phyloP scores from a whole-genome alignment of 129 eudicot genomes.

The Heracleum sosnowskyi region DNA sequence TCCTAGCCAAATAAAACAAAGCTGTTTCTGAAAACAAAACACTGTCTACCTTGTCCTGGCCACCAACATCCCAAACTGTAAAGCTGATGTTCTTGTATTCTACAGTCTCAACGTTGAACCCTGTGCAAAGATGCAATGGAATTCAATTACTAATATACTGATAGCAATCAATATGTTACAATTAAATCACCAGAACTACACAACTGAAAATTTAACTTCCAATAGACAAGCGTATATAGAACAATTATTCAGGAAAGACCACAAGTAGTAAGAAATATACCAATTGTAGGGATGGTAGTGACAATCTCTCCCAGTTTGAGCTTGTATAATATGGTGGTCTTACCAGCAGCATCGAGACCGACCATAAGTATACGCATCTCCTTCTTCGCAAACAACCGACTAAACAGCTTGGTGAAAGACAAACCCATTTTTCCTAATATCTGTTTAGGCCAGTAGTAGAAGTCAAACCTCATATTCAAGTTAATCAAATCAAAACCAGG shows the following conservation, averaged over 20 bases:
- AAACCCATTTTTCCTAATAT: conserved; percentile 27
- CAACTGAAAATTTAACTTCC: not conserved
- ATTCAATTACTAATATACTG: not conserved
- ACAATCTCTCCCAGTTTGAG: conserved; percentile 39
- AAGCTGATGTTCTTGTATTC: conserved; percentile 49
- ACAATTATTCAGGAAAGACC: not conserved
- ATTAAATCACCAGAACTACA: not conserved
- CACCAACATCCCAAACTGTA: conserved; percentile 47
- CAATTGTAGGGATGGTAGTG: conserved; percentile 44
- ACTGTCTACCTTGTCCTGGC: conserved; percentile 34
- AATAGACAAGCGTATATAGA: not conserved
- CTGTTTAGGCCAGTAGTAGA: conserved; percentile 8
- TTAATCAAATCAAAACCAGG: not conserved
- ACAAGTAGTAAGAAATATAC: conserved; percentile 13
- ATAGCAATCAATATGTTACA: not conserved
- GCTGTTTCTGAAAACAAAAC: not conserved
- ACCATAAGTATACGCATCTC: conserved; percentile 42
- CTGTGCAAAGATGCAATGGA: conserved; percentile 12
- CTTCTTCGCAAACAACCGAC: conserved; percentile 44
- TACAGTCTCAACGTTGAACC: conserved; percentile 37
- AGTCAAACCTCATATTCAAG: not conserved
- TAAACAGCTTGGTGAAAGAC: conserved; percentile 37
- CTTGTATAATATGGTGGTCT: conserved; percentile 38
- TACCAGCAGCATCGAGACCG: conserved; percentile 45
- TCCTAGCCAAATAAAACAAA: not conserved